phyloP scores from a whole-genome alignment of 495 filamentous ascomycete genomes.

The Xylaria grammica region DNA sequence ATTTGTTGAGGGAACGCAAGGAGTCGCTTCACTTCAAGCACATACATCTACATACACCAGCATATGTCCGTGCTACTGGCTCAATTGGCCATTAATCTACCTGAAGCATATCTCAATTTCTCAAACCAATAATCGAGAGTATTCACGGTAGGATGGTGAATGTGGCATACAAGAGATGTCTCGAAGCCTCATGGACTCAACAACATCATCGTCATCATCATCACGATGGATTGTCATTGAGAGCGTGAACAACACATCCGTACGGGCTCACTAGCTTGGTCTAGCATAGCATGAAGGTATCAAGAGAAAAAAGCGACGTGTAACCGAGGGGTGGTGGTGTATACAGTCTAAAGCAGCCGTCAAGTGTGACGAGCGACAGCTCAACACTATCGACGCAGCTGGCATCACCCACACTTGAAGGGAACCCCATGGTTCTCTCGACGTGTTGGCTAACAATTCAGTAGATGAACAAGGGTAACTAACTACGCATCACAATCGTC shows the following conservation, averaged over 20 bases:
- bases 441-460: slow-evolving; percentile 17
- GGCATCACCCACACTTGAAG: neutral
- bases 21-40: slow-evolving; percentile 8
- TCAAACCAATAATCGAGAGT: neutral
- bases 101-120: slow-evolving; percentile 2
- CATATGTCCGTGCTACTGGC: neutral
- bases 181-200: slow-evolving; percentile 8
- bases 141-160: slow-evolving; percentile 1
- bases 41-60: neutral
- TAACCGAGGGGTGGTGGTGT: slow-evolving; percentile 4
- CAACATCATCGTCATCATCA: too few relatives aligned
- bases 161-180: slow-evolving; percentile 11
- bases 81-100: slow-evolving; percentile 14
- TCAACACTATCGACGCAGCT: neutral
- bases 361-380: slow-evolving; percentile 33
- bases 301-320: slow-evolving; percentile 13
- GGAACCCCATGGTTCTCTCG: neutral
- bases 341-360: slow-evolving; percentile 34
- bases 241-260: slow-evolving; percentile 11
- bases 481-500: slow-evolving; percentile 4
- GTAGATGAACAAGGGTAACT: slow-evolving; percentile 5
- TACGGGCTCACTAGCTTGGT: neutral
- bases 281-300: neutral
- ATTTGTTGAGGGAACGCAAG: slow-evolving; percentile 8
- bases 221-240: slow-evolving; percentile 1